Conservation (phyloP, 768 basidiomycete species). For the Termitomyces sp. region DNA sequence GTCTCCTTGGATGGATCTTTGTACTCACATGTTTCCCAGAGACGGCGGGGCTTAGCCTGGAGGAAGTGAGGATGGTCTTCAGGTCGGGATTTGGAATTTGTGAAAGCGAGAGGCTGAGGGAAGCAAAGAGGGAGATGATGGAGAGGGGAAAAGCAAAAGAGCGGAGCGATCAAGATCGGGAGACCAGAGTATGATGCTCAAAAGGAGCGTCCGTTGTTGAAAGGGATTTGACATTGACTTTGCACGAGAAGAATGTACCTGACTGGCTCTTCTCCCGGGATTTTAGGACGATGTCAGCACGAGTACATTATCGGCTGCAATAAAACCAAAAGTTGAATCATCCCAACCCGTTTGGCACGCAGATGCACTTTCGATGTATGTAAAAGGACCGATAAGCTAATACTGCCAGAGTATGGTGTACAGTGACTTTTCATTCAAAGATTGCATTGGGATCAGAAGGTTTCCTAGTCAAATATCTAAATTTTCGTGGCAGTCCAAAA, state of each 20-base stretch:
- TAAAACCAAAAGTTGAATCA: neutral
- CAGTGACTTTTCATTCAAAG: neutral
- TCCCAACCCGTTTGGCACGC: neutral
- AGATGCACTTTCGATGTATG: neutral
- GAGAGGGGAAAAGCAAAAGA: constrained; percentile 25
- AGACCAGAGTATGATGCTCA: neutral
- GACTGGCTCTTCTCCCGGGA: neutral
- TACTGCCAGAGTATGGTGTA: neutral
- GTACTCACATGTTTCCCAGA: constrained; percentile 71
- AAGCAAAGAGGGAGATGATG: constrained; percentile 37
- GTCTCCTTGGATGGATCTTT: constrained; percentile 65
- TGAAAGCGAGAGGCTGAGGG: constrained; percentile 46
- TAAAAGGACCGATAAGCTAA: neutral
- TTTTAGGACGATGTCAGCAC: neutral
- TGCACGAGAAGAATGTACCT: neutral
- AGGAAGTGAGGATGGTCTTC: constrained; percentile 62
- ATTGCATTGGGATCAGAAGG: too few relatives aligned
- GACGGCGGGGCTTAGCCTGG: constrained; percentile 67
- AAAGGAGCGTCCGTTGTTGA: neutral
- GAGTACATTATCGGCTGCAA: neutral
- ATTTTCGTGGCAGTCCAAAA: constrained; percentile 73
- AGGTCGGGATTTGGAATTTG: constrained; percentile 56
- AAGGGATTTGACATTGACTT: neutral
- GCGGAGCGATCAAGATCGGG: neutral
- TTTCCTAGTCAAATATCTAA: neutral